A percentile compares a stretch with the other conserved stretches of the same genome.
These are phyloP conservation scores for Ogataea degrootiae DNA, from an alignment of 805 yeast genomes.

Conservation along the genomic window DNA sequence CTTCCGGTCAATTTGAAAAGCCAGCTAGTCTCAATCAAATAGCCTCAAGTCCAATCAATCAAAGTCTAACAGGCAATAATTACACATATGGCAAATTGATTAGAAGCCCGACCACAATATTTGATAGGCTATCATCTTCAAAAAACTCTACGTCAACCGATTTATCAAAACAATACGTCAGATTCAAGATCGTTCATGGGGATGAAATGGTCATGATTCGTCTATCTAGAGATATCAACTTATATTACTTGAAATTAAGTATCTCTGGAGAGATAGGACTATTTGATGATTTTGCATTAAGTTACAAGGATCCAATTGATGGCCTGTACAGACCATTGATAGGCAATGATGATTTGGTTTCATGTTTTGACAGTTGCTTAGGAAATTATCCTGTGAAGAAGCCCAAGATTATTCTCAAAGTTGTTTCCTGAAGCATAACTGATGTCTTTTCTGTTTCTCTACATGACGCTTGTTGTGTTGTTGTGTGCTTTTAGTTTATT, in stretches of 20 bases:
- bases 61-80: neutral
- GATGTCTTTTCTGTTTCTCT: too few species aligned
- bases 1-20: neutral
- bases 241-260: conserved; percentile 2
- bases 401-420: conserved; percentile 12
- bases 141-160: too few species aligned
- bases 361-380: conserved; percentile 1
- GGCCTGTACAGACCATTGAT: conserved; percentile 15
- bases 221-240: neutral
- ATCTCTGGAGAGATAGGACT: conserved; percentile 9
- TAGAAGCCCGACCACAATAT: neutral
- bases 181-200: conserved; percentile 12
- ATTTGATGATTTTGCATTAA: conserved; percentile 9
- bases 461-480: too few species aligned
- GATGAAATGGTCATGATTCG: conserved; percentile 14
- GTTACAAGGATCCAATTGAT: conserved; percentile 13
- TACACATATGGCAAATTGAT: too few species aligned
- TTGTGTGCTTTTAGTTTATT: too few species aligned
- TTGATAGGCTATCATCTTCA: too few species aligned
- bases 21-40: conserved; percentile 4
- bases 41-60: neutral
- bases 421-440: neutral
- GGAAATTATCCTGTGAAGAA: neutral
- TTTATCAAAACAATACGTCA: conserved; percentile 1
- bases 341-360: conserved; percentile 13